These are phyloP conservation scores for Sporothrix brunneoviolacea DNA, from an alignment of 2,329 filamentous ascomycete species.

Conservation along the genomic window DNA sequence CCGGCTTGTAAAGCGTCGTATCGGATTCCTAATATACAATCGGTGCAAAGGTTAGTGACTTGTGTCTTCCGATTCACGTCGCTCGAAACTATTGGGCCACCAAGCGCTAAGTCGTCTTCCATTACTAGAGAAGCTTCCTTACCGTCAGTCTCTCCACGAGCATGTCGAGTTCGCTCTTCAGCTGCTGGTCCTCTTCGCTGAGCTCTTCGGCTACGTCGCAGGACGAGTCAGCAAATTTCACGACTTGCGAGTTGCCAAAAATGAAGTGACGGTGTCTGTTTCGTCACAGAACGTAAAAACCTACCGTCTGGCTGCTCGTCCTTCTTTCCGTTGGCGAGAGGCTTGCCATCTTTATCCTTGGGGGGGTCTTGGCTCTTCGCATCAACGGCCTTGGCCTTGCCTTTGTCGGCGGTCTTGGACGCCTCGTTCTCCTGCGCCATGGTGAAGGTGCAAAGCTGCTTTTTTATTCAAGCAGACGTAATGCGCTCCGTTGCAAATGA, in stretches of 20 bases:
- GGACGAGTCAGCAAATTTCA: conserved; percentile 1
- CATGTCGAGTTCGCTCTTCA: conserved; percentile 98
- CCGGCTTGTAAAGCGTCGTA: conserved; percentile 79
- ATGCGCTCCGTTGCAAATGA: not conserved
- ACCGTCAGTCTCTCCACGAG: conserved; percentile 91
- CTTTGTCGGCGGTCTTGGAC: conserved; percentile 76
- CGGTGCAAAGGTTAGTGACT: no score
- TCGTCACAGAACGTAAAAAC: conserved; percentile 19
- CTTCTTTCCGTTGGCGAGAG: conserved; percentile 66
- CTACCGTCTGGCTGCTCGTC: conserved; percentile 53
- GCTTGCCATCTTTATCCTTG: conserved; percentile 65
- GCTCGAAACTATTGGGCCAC: no score
- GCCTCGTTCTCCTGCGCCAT: conserved; percentile 95
- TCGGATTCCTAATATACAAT: conserved; percentile 65
- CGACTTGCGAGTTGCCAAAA: not conserved
- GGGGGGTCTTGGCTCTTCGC: conserved; percentile 53
- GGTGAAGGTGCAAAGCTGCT: conserved; percentile 14
- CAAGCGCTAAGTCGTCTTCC: no score
- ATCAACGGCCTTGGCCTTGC: conserved; percentile 86
- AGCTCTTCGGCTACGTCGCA: conserved; percentile 66
- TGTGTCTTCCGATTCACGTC: not conserved
- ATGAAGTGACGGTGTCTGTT: no score
- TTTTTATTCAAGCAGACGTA: not conserved
- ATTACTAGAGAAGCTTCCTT: no score
- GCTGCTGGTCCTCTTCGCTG: conserved; percentile 94